Percentiles rank a stretch among this genome's conserved stretches.
These are phyloP conservation scores for Bryoerythrophyllum caledonicum DNA, from an alignment of 225 moss, liverwort and hornwort genomes.

Conservation along the genomic window DNA sequence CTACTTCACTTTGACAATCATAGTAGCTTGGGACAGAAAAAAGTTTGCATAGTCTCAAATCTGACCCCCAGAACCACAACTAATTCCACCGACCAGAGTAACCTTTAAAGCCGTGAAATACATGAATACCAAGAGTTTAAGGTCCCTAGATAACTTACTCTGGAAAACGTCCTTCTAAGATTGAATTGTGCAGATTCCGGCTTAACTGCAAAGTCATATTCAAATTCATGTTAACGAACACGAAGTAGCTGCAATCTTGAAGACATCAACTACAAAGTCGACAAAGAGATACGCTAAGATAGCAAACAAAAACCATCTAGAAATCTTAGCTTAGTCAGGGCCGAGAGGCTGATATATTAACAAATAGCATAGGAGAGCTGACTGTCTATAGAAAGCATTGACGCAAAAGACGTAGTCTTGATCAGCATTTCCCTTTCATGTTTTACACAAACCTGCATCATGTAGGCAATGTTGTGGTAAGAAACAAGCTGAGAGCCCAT, in stretches of 20 bases:
- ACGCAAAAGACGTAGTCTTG: neutral
- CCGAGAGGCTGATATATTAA: too few species aligned
- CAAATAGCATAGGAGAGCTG: neutral
- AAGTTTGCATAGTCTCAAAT: too few species aligned
- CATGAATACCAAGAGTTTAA: neutral
- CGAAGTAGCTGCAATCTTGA: too few species aligned
- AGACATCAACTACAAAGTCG: too few species aligned
- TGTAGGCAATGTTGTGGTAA: conserved; percentile 93
- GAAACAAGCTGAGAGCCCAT: conserved; percentile 91
- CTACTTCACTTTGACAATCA: too few species aligned
- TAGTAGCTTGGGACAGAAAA: too few species aligned
- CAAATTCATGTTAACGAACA: conserved; percentile 16
- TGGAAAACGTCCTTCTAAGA: conserved; percentile 83
- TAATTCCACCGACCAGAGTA: too few species aligned
- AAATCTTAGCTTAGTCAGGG: neutral
- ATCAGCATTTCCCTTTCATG: conserved; percentile 1
- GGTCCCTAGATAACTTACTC: conserved; percentile 44
- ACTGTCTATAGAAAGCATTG: neutral
- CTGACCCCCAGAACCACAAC: conserved; percentile 8
- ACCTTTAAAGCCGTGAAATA: too few species aligned
- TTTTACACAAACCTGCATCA: conserved; percentile 75
- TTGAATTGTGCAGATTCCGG: conserved; percentile 76
- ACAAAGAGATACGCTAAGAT: neutral
- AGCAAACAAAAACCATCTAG: neutral
- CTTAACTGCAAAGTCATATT: conserved; percentile 65